These are phyloP conservation scores for Aspergillus versicolor DNA, from an alignment of 2,329 filamentous ascomycete species.

Conservation along the genomic window DNA sequence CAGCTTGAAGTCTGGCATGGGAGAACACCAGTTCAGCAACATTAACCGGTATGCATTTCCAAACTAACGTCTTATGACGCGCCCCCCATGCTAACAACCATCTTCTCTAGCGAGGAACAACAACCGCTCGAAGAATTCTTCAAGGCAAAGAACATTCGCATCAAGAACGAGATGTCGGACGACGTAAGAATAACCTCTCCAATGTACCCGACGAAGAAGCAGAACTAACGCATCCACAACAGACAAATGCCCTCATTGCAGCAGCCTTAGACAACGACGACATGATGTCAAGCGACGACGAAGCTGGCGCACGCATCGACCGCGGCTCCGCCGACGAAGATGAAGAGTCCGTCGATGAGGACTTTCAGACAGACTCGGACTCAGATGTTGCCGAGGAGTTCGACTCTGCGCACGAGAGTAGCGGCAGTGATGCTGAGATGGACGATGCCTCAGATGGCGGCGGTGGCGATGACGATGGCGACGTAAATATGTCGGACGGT, in stretches of 20 bases:
- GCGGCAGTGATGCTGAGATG: conserved; percentile 64
- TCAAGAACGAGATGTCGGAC: conserved; percentile 98
- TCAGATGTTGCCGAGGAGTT: conserved; percentile 96
- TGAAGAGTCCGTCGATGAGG: conserved; percentile 90
- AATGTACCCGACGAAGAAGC: not conserved
- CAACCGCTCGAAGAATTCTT: conserved; percentile 97
- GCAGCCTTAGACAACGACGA: conserved; percentile 81
- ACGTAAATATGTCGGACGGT: conserved; percentile 33
- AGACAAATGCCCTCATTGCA: conserved; percentile 64
- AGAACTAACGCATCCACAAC: conserved; percentile 23
- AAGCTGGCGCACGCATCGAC: conserved; percentile 66
- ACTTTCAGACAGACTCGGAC: conserved; percentile 89
- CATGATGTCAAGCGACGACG: conserved; percentile 79
- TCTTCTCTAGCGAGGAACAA: conserved; percentile 70
- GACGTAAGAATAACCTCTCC: conserved; percentile 62
- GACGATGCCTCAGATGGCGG: conserved; percentile 46
- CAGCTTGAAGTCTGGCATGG: conserved; percentile 78
- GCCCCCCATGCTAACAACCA: conserved; percentile 19
- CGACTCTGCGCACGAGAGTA: conserved; percentile 87
- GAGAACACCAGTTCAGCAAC: conserved; percentile 96
- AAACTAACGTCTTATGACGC: not conserved
- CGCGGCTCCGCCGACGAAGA: conserved; percentile 94
- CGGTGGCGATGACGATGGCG: conserved; percentile 34
- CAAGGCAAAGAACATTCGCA: conserved; percentile 88
- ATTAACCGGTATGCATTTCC: conserved; percentile 70